phyloP scores from a whole-genome alignment of 2,329 filamentous ascomycete species.

The Aspergillus quadricinctus region DNA sequence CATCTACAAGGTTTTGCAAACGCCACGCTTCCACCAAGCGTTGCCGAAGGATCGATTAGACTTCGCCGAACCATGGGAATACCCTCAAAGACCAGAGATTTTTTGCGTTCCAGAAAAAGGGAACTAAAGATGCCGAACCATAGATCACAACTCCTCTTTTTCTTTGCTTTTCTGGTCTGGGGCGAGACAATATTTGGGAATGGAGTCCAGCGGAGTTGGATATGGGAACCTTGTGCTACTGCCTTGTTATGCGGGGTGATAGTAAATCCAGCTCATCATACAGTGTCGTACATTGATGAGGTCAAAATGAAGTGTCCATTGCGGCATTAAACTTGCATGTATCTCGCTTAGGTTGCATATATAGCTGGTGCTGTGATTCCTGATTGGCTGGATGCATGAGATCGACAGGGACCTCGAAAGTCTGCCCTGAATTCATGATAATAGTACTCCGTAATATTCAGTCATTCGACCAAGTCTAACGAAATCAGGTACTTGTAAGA shows the following conservation, averaged over 20 bases:
- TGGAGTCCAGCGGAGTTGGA: too few species aligned
- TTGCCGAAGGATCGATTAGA: not conserved
- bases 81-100: not conserved
- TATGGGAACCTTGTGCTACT: not conserved
- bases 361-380: not conserved
- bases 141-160: not conserved
- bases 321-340: not conserved
- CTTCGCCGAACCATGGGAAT: not conserved
- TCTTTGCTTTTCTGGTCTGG: too few species aligned
- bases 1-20: not conserved
- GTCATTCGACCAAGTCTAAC: not conserved
- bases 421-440: not conserved
- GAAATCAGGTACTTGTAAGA: too few species aligned
- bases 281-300: not conserved
- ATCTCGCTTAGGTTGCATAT: not conserved
- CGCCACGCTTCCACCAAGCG: not conserved
- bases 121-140: not conserved
- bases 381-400: not conserved
- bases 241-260: not conserved
- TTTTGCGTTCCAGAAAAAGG: not conserved
- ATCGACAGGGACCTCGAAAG: not conserved
- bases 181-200: too few species aligned
- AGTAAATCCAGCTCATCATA: not conserved
- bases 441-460: not conserved
- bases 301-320: not conserved